These are phyloP conservation scores for Hibiscus trionum DNA, from an alignment of 345 rosid species.

Conservation along the genomic window DNA sequence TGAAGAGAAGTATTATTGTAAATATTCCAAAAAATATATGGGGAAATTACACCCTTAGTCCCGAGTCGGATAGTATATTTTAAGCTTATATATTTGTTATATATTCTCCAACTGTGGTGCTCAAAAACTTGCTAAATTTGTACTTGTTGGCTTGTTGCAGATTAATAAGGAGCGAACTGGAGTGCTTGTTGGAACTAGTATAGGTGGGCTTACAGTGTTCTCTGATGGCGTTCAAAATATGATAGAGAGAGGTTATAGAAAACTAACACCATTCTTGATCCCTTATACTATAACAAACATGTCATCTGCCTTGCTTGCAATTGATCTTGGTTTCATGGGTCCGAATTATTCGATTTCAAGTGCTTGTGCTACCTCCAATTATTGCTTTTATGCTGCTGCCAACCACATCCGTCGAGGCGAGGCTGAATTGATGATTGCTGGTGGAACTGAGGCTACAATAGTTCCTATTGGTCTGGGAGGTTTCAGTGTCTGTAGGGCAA, in stretches of 20 bases:
- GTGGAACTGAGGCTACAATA: conserved; percentile 97
- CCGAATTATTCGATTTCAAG: conserved; percentile 98
- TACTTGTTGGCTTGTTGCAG: conserved; percentile 28
- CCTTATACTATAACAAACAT: conserved; percentile 95
- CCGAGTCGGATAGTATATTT: neutral
- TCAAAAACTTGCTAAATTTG: neutral
- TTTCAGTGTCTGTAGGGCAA: conserved; percentile 46
- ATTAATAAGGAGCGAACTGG: conserved; percentile 77
- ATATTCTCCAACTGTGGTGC: neutral
- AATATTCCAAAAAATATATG: too few relatives aligned
- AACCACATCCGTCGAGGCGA: conserved; percentile 98
- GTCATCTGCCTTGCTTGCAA: conserved; percentile 90
- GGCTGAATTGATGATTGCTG: conserved; percentile 97
- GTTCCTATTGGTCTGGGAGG: conserved; percentile 68
- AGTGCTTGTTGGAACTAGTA: conserved; percentile 95
- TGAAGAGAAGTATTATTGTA: too few relatives aligned
- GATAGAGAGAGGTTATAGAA: conserved; percentile 81
- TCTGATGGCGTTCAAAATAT: conserved; percentile 83
- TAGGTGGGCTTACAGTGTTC: conserved; percentile 91
- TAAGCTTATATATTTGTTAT: neutral
- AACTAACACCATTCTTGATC: conserved; percentile 85
- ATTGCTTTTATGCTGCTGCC: conserved; percentile 97
- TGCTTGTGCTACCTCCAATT: conserved; percentile 96
- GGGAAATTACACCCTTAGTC: neutral
- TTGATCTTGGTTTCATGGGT: conserved; percentile 97